Percentiles rank a stretch among this genome's conserved stretches.
Conservation (phyloP, 176 grass and related monocot genomes). For the Paspalum notatum region DNA sequence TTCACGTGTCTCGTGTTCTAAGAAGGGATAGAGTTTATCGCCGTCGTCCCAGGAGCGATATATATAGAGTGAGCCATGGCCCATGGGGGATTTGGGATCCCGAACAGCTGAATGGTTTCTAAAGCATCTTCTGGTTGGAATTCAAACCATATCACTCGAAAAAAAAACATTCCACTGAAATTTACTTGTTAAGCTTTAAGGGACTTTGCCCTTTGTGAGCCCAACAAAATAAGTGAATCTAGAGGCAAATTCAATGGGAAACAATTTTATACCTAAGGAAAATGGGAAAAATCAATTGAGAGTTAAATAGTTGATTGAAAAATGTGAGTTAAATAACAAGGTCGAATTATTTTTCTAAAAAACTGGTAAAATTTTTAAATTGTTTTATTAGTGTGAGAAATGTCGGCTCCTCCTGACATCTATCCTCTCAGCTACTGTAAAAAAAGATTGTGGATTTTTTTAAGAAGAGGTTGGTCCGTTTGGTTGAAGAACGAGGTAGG, state of each 20-base stretch:
- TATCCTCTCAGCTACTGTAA: not conserved
- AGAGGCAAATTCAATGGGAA: not conserved
- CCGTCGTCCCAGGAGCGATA: no score
- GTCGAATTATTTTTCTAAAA: not conserved
- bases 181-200: not conserved
- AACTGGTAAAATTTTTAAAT: no score
- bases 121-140: conserved; percentile 9
- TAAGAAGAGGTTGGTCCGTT: no score
- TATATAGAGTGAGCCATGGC: no score
- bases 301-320: no score
- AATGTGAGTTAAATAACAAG: not conserved
- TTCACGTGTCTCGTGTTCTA: no score
- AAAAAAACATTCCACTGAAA: not conserved
- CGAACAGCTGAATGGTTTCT: no score
- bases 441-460: no score
- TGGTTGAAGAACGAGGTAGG: no score
- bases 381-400: not conserved
- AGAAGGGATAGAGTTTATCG: no score
- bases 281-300: not conserved
- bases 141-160: not conserved
- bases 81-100: no score
- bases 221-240: not conserved
- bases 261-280: not conserved
- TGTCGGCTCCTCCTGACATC: not conserved
- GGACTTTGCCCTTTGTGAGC: not conserved